Conservation (phyloP, 306 rosid species). For the Lupinus albus region DNA sequence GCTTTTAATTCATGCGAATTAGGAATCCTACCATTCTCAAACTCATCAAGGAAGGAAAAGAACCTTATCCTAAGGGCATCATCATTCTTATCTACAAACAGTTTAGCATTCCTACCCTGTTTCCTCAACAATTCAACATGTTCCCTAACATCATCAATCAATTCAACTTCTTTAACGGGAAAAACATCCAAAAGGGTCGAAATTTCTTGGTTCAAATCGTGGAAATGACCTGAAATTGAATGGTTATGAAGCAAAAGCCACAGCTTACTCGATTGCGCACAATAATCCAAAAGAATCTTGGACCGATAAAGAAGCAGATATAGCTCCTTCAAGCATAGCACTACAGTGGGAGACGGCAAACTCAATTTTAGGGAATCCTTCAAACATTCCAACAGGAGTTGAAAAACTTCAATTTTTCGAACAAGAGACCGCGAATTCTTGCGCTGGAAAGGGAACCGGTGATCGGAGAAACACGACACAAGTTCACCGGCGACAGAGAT, state of each 20-base stretch:
- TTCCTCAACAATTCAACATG: constrained; percentile 66
- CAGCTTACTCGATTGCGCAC: constrained; percentile 71
- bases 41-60: constrained; percentile 54
- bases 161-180: constrained; percentile 57
- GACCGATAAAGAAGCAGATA: constrained; percentile 69
- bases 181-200: constrained; percentile 85
- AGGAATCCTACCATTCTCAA: constrained; percentile 62
- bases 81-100: constrained; percentile 59
- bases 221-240: constrained; percentile 78
- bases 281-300: constrained; percentile 75
- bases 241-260: constrained; percentile 86
- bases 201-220: constrained; percentile 73
- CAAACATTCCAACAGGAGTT: constrained; percentile 58
- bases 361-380: constrained; percentile 38
- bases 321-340: constrained; percentile 71
- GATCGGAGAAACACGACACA: constrained; percentile 51
- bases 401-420: constrained; percentile 64
- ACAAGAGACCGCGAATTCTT: constrained; percentile 68
- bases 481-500: constrained; percentile 57
- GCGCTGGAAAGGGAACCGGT: constrained; percentile 59
- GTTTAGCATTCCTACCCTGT: constrained; percentile 54
- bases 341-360: constrained; percentile 54
- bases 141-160: constrained; percentile 67
- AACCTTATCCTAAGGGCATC: constrained; percentile 55
- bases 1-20: constrained; percentile 46